Percentiles rank a stretch among this genome's conserved stretches.
Conservation (phyloP, 2,329 filamentous ascomycete species). For the Byssochlamys sp. region DNA sequence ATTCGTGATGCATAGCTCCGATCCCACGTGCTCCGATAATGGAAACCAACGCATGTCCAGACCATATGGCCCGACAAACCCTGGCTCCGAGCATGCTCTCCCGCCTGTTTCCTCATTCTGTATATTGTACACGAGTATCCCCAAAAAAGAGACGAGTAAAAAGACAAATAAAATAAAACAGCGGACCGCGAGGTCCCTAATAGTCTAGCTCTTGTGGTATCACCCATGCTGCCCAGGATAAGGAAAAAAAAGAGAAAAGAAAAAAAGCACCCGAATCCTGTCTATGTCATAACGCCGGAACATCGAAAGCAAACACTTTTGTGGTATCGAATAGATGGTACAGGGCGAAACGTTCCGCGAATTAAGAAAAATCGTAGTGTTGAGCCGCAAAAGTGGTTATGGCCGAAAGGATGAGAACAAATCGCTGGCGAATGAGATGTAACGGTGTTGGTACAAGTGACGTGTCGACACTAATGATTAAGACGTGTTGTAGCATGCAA, state of each 20-base stretch:
- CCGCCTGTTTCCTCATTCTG: not conserved
- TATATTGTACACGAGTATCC: conserved; percentile 15
- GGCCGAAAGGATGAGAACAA: not conserved
- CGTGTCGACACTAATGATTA: not conserved
- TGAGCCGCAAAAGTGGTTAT: conserved; percentile 4
- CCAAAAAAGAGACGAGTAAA: conserved; percentile 6
- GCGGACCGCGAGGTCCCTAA: conserved; percentile 27
- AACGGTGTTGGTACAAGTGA: conserved; percentile 2
- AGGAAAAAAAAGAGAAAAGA: not conserved
- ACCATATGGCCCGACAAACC: not conserved
- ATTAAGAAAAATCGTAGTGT: conserved; percentile 6
- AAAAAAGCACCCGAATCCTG: conserved; percentile 24
- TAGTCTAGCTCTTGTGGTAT: conserved; percentile 32
- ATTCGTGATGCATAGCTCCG: not conserved
- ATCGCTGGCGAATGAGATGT: not conserved
- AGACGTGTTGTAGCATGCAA: not conserved
- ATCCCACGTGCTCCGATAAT: not conserved
- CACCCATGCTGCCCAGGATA: conserved; percentile 17
- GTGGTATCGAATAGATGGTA: not conserved
- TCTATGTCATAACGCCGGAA: conserved; percentile 31
- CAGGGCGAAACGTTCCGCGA: not conserved
- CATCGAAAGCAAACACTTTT: conserved; percentile 2
- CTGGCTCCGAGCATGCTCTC: not conserved
- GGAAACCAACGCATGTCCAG: not conserved
- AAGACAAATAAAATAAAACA: conserved; percentile 7